phyloP scores from a whole-genome alignment of 2,329 filamentous ascomycete species.

The Botrytis squamosa region DNA sequence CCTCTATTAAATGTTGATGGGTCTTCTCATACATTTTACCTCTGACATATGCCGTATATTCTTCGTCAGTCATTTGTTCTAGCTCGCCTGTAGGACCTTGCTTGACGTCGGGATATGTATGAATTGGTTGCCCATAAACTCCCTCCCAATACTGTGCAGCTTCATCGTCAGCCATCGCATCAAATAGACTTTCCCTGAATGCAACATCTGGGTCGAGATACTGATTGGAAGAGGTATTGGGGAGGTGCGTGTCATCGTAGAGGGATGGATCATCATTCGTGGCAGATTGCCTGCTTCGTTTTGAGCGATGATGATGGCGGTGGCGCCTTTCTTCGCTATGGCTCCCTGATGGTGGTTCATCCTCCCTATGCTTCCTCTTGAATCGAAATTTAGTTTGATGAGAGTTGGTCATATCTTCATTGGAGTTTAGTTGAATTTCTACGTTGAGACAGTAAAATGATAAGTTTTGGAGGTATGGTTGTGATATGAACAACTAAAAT shows the following conservation, averaged over 20 bases:
- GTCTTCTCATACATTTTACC: slow-evolving; percentile 95
- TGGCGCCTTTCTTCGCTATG: slow-evolving; percentile 27
- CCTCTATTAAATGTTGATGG: slow-evolving; percentile 77
- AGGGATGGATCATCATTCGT: slow-evolving; percentile 38
- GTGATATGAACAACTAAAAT: neutral
- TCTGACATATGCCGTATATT: slow-evolving; percentile 84
- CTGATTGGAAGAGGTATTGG: slow-evolving; percentile 40
- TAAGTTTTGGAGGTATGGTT: neutral
- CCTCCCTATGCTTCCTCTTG: slow-evolving; percentile 28
- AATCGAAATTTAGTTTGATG: slow-evolving; percentile 36
- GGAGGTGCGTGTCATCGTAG: slow-evolving; percentile 44
- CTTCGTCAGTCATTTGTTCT: slow-evolving; percentile 87
- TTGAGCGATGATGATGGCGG: slow-evolving; percentile 34
- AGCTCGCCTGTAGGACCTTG: slow-evolving; percentile 54
- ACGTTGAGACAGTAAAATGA: neutral
- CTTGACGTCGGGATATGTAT: slow-evolving; percentile 62
- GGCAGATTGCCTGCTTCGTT: slow-evolving; percentile 32
- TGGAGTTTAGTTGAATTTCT: neutral
- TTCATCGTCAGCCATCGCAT: slow-evolving; percentile 95
- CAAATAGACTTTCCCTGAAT: slow-evolving; percentile 92
- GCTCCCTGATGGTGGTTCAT: slow-evolving; percentile 22
- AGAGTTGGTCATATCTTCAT: slow-evolving; percentile 24
- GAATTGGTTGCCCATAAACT: slow-evolving; percentile 94
- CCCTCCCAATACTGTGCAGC: slow-evolving; percentile 92
- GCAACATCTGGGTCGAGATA: slow-evolving; percentile 67